These are phyloP conservation scores for Carex scoparia DNA, from an alignment of 176 grass and related monocot genomes.

Conservation along the genomic window DNA sequence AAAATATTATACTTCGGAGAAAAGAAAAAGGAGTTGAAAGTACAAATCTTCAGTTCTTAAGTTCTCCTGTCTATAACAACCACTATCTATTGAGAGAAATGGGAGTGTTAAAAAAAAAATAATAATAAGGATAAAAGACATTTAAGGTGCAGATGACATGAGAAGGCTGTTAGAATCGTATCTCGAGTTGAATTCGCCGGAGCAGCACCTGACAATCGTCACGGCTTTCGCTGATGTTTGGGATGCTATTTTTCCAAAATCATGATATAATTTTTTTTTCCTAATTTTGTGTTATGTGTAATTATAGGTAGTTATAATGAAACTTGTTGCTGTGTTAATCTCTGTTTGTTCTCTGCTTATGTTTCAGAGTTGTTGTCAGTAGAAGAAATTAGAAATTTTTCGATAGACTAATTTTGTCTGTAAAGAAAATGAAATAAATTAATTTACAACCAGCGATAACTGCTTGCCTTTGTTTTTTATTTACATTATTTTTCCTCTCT, in stretches of 20 bases:
- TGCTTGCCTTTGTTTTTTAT: not conserved
- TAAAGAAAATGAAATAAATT: not conserved
- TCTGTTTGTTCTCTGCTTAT: not conserved
- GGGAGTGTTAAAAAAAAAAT: conserved; percentile 37
- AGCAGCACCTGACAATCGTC: conserved; percentile 71
- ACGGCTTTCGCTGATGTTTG: conserved; percentile 70
- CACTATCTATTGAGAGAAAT: no score
- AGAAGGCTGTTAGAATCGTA: conserved; percentile 64
- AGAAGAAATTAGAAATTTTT: conserved; percentile 1
- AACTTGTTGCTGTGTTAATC: not conserved
- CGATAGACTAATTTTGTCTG: not conserved
- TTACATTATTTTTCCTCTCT: not conserved
- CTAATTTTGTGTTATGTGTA: not conserved
- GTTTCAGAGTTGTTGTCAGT: not conserved
- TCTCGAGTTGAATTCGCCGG: conserved; percentile 70
- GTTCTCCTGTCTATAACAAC: not conserved
- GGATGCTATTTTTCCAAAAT: conserved; percentile 53
- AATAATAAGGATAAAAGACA: conserved; percentile 55
- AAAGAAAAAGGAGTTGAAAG: no score
- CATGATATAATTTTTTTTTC: conserved; percentile 10
- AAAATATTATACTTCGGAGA: no score
- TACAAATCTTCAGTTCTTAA: not conserved
- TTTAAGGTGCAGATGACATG: conserved; percentile 17
- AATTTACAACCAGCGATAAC: not conserved
- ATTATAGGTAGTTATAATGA: conserved; percentile 12